A percentile compares a stretch with the other conserved stretches of the same genome.
Conservation (phyloP, 2,329 filamentous ascomycete species). For the Aspergillus flavus region DNA sequence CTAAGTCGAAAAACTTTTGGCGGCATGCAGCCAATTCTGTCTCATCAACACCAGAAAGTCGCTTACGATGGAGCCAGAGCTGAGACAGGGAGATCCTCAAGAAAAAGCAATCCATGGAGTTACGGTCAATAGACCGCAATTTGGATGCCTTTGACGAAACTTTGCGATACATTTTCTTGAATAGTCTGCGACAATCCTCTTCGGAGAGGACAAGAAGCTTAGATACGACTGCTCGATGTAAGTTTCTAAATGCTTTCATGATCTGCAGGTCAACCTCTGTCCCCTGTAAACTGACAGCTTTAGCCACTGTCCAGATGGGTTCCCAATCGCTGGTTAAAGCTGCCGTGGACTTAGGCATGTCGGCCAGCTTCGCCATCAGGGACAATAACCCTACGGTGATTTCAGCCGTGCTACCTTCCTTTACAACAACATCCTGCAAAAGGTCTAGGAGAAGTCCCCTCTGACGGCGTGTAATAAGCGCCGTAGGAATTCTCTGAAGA, state of each 20-base stretch:
- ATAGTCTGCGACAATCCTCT: conserved; percentile 35
- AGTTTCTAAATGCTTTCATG: conserved; percentile 40
- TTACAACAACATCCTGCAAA: conserved; percentile 36
- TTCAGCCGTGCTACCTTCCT: conserved; percentile 29
- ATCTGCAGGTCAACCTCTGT: conserved; percentile 36
- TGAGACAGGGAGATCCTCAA: conserved; percentile 37
- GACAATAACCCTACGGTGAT: conserved; percentile 37
- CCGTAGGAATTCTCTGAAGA: conserved; percentile 39
- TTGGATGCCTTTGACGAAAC: conserved; percentile 34
- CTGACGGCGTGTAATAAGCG: conserved; percentile 41
- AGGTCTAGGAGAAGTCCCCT: conserved; percentile 38
- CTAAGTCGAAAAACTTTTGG: conserved; percentile 35
- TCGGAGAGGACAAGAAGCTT: conserved; percentile 39
- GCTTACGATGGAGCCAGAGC: conserved; percentile 35
- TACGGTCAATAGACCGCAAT: conserved; percentile 33
- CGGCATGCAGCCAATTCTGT: conserved; percentile 36
- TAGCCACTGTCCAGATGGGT: conserved; percentile 40
- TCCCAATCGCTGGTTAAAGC: conserved; percentile 39
- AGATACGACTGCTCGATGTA: conserved; percentile 38
- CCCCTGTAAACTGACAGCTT: conserved; percentile 35
- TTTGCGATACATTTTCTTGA: conserved; percentile 39
- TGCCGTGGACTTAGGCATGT: conserved; percentile 43
- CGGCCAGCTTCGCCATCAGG: conserved; percentile 43
- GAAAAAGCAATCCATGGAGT: conserved; percentile 42
- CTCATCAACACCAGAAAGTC: conserved; percentile 33